These are phyloP conservation scores for Aspergillus baeticus DNA, from an alignment of 495 filamentous ascomycete species.

Conservation along the genomic window DNA sequence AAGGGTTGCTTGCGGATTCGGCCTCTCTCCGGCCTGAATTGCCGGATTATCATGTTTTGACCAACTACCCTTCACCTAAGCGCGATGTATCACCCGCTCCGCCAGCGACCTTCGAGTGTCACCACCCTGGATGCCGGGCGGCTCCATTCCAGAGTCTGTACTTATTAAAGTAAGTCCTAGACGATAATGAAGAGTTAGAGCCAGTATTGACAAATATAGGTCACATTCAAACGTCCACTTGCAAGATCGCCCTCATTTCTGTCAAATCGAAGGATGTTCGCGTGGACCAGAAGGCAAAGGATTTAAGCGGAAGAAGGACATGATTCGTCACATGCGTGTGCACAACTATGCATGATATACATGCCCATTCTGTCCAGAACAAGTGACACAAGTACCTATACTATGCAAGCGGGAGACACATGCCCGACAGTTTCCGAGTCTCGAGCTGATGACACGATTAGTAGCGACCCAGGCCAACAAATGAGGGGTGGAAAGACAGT, in stretches of 20 bases:
- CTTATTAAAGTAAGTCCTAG: slow-evolving; percentile 63
- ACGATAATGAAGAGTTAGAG: background rate
- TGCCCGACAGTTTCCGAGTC: slow-evolving; percentile 88
- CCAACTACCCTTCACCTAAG: slow-evolving; percentile 20
- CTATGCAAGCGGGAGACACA: too few species aligned
- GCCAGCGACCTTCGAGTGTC: slow-evolving; percentile 55
- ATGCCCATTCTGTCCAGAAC: slow-evolving; percentile 94
- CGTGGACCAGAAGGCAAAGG: slow-evolving; percentile 84
- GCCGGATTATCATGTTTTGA: too few species aligned
- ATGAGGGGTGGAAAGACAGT: too few species aligned
- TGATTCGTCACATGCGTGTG: slow-evolving; percentile 95
- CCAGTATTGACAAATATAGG: slow-evolving; percentile 49
- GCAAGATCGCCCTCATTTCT: slow-evolving; percentile 86
- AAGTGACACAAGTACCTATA: slow-evolving; percentile 94
- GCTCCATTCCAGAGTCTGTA: slow-evolving; percentile 92
- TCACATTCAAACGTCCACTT: slow-evolving; percentile 99
- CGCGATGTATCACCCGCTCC: slow-evolving; percentile 21
- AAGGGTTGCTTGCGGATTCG: too few species aligned
- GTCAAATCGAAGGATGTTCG: slow-evolving; percentile 75
- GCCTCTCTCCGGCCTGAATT: too few species aligned
- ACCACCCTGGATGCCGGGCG: slow-evolving; percentile 74
- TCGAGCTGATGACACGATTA: background rate
- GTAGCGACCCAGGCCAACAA: too few species aligned
- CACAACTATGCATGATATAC: slow-evolving; percentile 96
- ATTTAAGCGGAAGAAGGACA: slow-evolving; percentile 99